A percentile compares a stretch with the other conserved stretches of the same genome.
Conservation (phyloP, 305 asterid species). For the Striga hermonthica region DNA sequence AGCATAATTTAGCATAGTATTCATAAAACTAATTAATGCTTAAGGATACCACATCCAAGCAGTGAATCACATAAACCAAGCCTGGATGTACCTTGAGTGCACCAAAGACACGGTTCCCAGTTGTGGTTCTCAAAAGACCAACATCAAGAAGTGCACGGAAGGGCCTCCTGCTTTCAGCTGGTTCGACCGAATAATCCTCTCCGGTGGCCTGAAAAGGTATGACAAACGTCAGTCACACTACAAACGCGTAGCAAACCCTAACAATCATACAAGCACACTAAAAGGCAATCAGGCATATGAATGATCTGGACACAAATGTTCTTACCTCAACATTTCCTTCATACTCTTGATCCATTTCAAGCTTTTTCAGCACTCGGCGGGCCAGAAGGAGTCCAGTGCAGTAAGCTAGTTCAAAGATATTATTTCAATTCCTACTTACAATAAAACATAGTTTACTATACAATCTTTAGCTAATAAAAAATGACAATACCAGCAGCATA, state of each 20-base stretch:
- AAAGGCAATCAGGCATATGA: too few species aligned
- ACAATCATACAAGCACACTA: too few species aligned
- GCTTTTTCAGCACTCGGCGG: constrained; percentile 69
- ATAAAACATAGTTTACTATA: neutral
- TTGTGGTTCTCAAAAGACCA: constrained; percentile 78
- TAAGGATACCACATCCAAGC: too few species aligned
- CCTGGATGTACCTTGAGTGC: too few species aligned
- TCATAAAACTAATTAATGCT: neutral
- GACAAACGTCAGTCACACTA: too few species aligned
- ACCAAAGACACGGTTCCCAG: constrained; percentile 54
- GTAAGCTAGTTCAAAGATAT: constrained; percentile 46
- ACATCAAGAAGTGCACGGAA: constrained; percentile 96
- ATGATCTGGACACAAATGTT: too few species aligned
- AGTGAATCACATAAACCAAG: constrained; percentile 2
- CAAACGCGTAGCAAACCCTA: too few species aligned
- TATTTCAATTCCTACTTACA: neutral
- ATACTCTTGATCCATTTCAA: constrained; percentile 72
- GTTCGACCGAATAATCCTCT: constrained; percentile 72
- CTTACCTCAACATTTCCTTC: constrained; percentile 22
- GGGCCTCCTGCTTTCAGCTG: constrained; percentile 81
- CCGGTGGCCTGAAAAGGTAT: constrained; percentile 40
- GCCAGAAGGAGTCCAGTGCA: constrained; percentile 89
- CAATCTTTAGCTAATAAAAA: neutral
- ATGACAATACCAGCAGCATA: constrained; percentile 56
- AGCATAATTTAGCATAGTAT: neutral